Conservation (phyloP, 768 basidiomycete species). For the Russula brevipes region DNA sequence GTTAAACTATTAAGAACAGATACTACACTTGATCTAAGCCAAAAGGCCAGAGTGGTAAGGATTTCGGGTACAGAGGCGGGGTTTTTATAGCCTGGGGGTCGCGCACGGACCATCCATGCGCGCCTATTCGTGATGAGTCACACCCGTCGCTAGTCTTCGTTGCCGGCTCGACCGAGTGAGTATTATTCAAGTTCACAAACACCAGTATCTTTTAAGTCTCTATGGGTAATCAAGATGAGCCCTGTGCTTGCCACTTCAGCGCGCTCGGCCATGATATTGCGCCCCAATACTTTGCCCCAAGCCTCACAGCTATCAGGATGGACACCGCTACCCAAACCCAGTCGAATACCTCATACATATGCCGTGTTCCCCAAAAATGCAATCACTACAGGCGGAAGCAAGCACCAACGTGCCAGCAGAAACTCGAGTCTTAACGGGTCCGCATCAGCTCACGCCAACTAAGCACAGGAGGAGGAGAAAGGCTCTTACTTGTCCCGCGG, state of each 20-base stretch:
- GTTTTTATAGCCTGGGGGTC: slow-evolving; percentile 6
- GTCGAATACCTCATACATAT: slow-evolving; percentile 63
- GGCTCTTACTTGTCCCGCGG: slow-evolving; percentile 27
- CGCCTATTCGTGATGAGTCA: no score
- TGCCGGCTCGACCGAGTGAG: no score
- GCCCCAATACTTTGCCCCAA: slow-evolving; percentile 36
- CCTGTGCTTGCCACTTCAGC: neutral
- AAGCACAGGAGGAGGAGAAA: neutral
- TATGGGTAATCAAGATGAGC: neutral
- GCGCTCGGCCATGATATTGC: slow-evolving; percentile 1
- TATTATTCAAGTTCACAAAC: no score
- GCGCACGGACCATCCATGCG: slow-evolving; percentile 1
- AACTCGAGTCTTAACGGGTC: slow-evolving; percentile 19
- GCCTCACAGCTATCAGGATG: slow-evolving; percentile 41
- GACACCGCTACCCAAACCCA: slow-evolving; percentile 46
- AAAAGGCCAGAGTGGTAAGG: slow-evolving; percentile 89
- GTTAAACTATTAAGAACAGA: slow-evolving; percentile 87
- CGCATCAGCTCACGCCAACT: neutral
- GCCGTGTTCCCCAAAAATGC: slow-evolving; percentile 67
- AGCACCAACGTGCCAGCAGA: slow-evolving; percentile 49
- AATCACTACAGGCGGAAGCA: slow-evolving; percentile 43
- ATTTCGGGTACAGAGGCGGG: neutral
- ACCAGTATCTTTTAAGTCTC: no score
- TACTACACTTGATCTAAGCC: slow-evolving; percentile 98
- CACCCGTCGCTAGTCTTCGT: no score